A percentile compares a stretch with the other conserved stretches of the same genome.
These are phyloP conservation scores for Apiotrichum brassicae DNA, from an alignment of 1,284 basidiomycete genomes.

Conservation along the genomic window DNA sequence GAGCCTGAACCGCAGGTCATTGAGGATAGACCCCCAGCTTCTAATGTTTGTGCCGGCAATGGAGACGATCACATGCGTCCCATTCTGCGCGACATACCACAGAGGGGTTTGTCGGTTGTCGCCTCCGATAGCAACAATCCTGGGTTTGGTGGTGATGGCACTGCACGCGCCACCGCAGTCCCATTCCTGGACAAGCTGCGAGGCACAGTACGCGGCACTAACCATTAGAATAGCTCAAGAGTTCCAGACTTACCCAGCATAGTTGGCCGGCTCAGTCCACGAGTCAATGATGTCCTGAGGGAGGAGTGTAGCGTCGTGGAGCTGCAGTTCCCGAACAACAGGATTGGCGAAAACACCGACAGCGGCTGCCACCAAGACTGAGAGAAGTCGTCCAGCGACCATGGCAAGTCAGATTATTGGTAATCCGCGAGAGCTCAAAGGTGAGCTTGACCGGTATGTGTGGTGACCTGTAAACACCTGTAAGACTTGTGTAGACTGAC, in stretches of 20 bases:
- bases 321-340: too few relatives aligned
- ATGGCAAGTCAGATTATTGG: too few relatives aligned
- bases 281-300: neutral
- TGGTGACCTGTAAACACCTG: too few relatives aligned
- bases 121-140: neutral
- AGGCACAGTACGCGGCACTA: neutral
- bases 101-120: neutral
- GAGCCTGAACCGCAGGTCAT: constrained; percentile 19
- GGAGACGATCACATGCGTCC: constrained; percentile 15
- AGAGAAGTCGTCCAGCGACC: too few relatives aligned
- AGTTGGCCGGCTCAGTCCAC: neutral
- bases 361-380: too few relatives aligned
- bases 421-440: too few relatives aligned
- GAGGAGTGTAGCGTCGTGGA: neutral
- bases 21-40: constrained; percentile 10
- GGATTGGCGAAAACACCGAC: too few relatives aligned
- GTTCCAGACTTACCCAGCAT: neutral
- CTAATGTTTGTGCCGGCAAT: constrained; percentile 22
- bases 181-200: neutral
- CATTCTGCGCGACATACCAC: constrained; percentile 9
- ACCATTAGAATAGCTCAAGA: neutral
- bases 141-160: neutral
- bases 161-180: neutral
- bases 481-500: too few relatives aligned
- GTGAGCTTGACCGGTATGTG: too few relatives aligned